Base-by-base conservation (phyloP, 208 protist genomes). In the Wallacemonas sp. region DNA sequence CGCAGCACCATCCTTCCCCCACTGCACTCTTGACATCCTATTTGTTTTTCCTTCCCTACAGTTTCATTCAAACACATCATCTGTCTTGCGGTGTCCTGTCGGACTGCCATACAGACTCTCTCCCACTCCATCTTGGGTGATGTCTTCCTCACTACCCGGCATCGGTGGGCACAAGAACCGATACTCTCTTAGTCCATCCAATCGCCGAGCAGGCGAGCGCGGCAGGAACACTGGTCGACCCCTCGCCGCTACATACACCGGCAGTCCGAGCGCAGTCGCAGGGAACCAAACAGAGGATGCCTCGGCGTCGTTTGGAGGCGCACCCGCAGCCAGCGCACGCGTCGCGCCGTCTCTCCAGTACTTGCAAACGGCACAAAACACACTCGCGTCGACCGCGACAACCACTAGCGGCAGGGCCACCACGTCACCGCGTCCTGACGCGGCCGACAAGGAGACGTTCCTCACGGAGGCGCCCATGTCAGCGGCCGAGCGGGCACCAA, bases 161-260 rank as follows among this genome's bases (percentile, higher is more conserved):
- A 58, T 58, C 38, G 30, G 32, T 27, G 52, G 52, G 5, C 30
- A 19, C 30, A 58, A 58, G 19, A 39, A 24, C 52, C 30, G 52
- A 2, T 58, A 39, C 52, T 58, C 52, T 3, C 52, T 58, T 6
- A 58, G 52, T 21, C 52, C 52, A 9, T 33, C 52, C 27, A 23
- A 56, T 23, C 48, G 48, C 11, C 19, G 48, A 9, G 17, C 12
- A 16, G 17, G 17, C 44, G 17, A 16, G 9, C 44, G 19, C 17
- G 19, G 44, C 8, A 49, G 19, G 19, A 17, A 6, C 17, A 49
- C 16, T 49, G 44, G 44, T 49, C 24, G 38, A 39, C 26, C 52
- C 2, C 9, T 58, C 4, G 32, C 52, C 9, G 52, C 52, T 5
- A 58, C 52, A 5, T 58, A 58, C 52, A 58, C 2, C 52, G 36